These are phyloP conservation scores for Dionaea muscipula DNA, from an alignment of 179 eudicot species.

Conservation along the genomic window DNA sequence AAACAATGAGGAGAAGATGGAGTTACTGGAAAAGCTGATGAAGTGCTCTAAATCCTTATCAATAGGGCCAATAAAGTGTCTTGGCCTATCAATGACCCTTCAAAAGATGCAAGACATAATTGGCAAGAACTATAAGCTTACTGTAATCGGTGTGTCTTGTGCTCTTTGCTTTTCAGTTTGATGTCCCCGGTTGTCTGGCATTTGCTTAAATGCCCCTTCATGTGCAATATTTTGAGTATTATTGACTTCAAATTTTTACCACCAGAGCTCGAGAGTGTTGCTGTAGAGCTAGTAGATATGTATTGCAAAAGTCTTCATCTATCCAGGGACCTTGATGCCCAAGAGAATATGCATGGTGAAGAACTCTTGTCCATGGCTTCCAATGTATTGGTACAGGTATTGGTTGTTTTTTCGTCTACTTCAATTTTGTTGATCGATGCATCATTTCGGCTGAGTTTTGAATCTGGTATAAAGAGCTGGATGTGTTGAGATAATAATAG, in stretches of 20 bases:
- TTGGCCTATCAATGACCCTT: slow-evolving; percentile 50
- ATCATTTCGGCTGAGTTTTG: too few species aligned
- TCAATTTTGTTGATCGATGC: neutral
- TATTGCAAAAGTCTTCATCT: slow-evolving; percentile 65
- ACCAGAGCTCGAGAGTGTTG: slow-evolving; percentile 52
- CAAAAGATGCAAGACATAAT: slow-evolving; percentile 46
- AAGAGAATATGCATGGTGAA: slow-evolving; percentile 91
- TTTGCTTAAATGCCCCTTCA: too few species aligned
- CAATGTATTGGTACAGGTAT: slow-evolving; percentile 74
- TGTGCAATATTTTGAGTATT: neutral
- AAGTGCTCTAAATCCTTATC: slow-evolving; percentile 25
- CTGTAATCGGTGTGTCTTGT: slow-evolving; percentile 34
- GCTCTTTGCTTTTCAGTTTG: neutral
- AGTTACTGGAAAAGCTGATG: slow-evolving; percentile 42
- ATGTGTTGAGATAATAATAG: too few species aligned
- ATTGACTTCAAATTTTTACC: slow-evolving; percentile 5
- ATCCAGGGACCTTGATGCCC: slow-evolving; percentile 83
- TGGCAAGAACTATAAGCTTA: slow-evolving; percentile 38
- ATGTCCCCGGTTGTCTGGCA: too few species aligned
- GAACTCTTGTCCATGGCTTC: slow-evolving; percentile 73
- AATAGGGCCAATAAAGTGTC: slow-evolving; percentile 29
- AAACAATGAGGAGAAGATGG: slow-evolving; percentile 30
- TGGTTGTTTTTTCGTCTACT: too few species aligned
- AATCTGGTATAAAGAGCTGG: too few species aligned
- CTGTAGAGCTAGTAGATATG: slow-evolving; percentile 54